phyloP scores from a whole-genome alignment of 176 grass and related monocot genomes.

The Hsuehochloa calcarea region DNA sequence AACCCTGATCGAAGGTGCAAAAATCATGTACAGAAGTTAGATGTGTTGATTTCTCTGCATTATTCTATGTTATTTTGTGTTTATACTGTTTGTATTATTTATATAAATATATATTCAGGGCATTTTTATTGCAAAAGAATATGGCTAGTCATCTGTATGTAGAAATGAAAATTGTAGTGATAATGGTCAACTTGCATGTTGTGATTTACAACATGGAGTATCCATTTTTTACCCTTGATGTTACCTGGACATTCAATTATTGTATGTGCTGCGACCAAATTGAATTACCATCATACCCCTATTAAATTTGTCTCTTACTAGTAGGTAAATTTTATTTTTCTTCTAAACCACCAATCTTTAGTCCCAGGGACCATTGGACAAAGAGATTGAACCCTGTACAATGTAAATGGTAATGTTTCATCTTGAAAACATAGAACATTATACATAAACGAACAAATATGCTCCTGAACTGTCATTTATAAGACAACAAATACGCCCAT shows the following conservation, averaged over 20 bases:
- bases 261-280: background rate
- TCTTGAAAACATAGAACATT: background rate
- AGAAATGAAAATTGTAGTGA: background rate
- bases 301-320: background rate
- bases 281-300: background rate
- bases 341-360: background rate
- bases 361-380: background rate
- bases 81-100: background rate
- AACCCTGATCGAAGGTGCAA: background rate
- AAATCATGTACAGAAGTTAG: too few relatives aligned
- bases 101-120: background rate
- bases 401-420: background rate
- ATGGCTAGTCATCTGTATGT: background rate
- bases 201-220: background rate
- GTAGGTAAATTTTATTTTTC: background rate
- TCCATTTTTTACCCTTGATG: background rate
- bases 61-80: background rate
- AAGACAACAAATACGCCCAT: background rate
- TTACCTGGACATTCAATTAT: background rate
- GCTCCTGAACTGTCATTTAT: background rate
- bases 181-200: background rate
- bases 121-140: background rate
- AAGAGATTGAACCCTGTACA: background rate
- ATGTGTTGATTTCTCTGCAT: too few relatives aligned
- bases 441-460: background rate